A percentile compares a stretch with the other conserved stretches of the same genome.
phyloP scores from a whole-genome alignment of 2,329 filamentous ascomycete genomes.

The Paecilomyces dactylethromorphus region DNA sequence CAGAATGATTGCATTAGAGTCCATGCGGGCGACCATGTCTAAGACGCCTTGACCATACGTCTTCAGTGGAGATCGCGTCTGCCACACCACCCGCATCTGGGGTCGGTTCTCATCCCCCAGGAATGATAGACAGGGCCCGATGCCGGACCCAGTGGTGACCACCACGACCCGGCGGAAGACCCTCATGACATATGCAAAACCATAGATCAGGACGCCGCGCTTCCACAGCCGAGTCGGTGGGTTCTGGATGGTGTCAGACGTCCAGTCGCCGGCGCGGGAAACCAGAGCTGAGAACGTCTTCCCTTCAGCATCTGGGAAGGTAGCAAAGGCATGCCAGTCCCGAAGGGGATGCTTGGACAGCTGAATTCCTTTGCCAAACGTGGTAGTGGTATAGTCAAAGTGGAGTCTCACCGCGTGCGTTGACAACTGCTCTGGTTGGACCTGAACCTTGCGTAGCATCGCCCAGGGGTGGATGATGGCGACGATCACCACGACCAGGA shows the following conservation, averaged over 20 bases:
- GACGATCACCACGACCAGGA: conserved; percentile 57
- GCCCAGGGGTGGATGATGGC: conserved; percentile 69
- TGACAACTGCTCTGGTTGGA: conserved; percentile 62
- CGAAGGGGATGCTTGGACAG: conserved; percentile 57
- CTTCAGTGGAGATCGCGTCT: conserved; percentile 52
- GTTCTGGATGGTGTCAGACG: conserved; percentile 53
- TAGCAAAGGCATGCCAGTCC: conserved; percentile 73
- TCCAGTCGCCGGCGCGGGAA: conserved; percentile 73
- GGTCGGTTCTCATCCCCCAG: conserved; percentile 44
- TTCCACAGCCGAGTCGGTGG: conserved; percentile 61
- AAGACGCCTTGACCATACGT: conserved; percentile 58
- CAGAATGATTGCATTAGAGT: conserved; percentile 59
- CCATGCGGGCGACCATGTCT: conserved; percentile 49
- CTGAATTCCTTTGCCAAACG: conserved; percentile 52
- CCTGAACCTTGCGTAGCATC: conserved; percentile 59
- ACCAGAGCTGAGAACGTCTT: conserved; percentile 62
- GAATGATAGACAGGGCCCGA: conserved; percentile 61
- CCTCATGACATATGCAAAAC: conserved; percentile 60
- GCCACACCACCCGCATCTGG: conserved; percentile 59
- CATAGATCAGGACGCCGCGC: conserved; percentile 59
- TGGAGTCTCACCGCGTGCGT: conserved; percentile 65
- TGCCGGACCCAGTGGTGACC: conserved; percentile 66
- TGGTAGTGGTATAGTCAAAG: conserved; percentile 58
- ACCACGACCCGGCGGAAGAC: conserved; percentile 61
- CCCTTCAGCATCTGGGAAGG: conserved; percentile 55